phyloP scores from a whole-genome alignment of 208 protist species.

The Leishmania martiniquensis region DNA sequence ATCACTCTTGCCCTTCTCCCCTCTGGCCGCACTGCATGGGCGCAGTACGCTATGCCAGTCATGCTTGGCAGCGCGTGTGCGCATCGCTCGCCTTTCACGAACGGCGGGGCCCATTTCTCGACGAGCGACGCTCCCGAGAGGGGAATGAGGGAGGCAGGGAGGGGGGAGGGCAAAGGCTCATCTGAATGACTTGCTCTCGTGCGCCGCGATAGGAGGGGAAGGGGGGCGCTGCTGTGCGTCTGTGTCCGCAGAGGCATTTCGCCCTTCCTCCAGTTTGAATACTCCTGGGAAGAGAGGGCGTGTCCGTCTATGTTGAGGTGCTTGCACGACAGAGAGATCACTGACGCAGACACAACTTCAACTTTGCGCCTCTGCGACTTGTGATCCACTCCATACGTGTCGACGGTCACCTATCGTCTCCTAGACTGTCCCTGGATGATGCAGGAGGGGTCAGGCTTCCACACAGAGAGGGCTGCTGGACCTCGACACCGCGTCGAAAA shows the following conservation, averaged over 20 bases:
- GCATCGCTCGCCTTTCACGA: not conserved
- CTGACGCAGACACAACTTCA: not conserved
- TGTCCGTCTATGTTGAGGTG: not conserved
- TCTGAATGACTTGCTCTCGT: not conserved
- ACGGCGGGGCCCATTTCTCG: too few species aligned
- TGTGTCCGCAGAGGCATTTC: not conserved
- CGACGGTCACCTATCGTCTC: too few species aligned
- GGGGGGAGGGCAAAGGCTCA: not conserved
- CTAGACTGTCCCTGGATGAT: too few species aligned
- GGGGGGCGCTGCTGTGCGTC: not conserved
- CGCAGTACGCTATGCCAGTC: not conserved
- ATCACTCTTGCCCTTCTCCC: not conserved
- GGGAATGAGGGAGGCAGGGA: not conserved
- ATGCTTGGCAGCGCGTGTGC: too few species aligned
- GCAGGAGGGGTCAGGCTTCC: too few species aligned
- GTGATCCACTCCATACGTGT: too few species aligned
- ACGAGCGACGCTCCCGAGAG: not conserved
- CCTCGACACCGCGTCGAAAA: too few species aligned
- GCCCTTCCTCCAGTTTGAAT: not conserved
- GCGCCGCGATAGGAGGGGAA: not conserved
- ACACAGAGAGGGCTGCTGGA: too few species aligned
- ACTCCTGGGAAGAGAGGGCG: not conserved
- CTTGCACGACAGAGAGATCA: not conserved
- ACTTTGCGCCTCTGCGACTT: too few species aligned
- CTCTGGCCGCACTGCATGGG: not conserved